phyloP scores from a whole-genome alignment of 164 flowering plant genomes.

The Paratinospora sagittata region DNA sequence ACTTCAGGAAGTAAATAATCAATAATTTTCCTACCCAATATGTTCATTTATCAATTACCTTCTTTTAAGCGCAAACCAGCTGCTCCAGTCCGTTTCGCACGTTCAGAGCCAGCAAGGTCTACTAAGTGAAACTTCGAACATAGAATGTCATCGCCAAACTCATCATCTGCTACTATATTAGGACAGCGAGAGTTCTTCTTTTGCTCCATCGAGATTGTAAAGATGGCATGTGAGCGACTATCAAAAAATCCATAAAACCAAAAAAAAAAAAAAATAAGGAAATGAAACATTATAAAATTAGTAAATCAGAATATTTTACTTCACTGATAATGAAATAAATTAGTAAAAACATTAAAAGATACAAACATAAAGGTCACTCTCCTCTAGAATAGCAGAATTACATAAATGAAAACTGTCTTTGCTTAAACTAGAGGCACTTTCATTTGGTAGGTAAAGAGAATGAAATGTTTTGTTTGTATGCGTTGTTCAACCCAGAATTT shows the following conservation, averaged over 20 bases:
- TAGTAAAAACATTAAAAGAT: neutral
- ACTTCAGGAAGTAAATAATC: neutral
- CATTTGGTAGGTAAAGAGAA: neutral
- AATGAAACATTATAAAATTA: neutral
- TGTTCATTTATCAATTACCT: conserved; percentile 39
- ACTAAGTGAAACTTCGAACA: conserved; percentile 93
- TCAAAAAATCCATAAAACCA: neutral
- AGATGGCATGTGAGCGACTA: conserved; percentile 99
- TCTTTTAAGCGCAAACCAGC: conserved; percentile 92
- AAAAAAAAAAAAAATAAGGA: neutral
- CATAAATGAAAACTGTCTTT: neutral
- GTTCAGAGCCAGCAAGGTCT: conserved; percentile 96
- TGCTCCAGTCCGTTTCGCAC: conserved; percentile 94
- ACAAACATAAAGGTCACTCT: neutral
- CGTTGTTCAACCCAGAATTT: no score
- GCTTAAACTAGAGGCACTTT: neutral
- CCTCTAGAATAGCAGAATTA: neutral
- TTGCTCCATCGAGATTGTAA: conserved; percentile 92
- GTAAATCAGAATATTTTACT: neutral
- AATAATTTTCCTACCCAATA: neutral
- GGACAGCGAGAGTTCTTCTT: conserved; percentile 31
- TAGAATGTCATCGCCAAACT: conserved; percentile 62
- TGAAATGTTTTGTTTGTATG: neutral
- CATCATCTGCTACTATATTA: conserved; percentile 33
- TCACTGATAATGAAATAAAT: neutral